Conservation (phyloP, 257 asterid genomes). For the Paulownia fortunei region DNA sequence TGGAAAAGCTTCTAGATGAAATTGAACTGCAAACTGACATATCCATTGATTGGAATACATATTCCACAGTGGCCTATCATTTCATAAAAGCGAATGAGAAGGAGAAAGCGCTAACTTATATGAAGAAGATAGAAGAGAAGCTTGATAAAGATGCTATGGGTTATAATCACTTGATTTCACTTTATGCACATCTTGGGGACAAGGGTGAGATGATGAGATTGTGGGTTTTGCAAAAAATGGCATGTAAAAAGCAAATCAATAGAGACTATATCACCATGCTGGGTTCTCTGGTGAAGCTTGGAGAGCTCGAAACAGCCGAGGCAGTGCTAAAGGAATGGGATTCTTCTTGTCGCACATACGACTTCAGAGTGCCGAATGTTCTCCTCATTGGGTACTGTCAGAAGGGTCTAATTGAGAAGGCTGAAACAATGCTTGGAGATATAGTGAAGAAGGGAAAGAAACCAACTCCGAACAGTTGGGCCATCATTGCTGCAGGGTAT, state of each 20-base stretch:
- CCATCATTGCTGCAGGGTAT: slow-evolving; percentile 56
- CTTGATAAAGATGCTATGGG: slow-evolving; percentile 51
- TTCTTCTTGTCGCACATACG: slow-evolving; percentile 47
- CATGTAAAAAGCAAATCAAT: slow-evolving; percentile 63
- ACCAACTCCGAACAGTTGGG: slow-evolving; percentile 67
- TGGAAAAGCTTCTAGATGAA: slow-evolving; percentile 68
- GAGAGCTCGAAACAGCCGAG: slow-evolving; percentile 56
- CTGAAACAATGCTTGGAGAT: slow-evolving; percentile 49
- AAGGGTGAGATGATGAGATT: slow-evolving; percentile 57
- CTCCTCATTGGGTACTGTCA: slow-evolving; percentile 68
- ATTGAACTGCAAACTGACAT: slow-evolving; percentile 45
- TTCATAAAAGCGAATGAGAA: slow-evolving; percentile 48
- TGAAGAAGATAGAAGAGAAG: slow-evolving; percentile 55
- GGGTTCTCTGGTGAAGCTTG: slow-evolving; percentile 63
- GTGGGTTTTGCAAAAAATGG: slow-evolving; percentile 59
- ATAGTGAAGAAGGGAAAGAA: slow-evolving; percentile 47
- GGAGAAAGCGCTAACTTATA: slow-evolving; percentile 50
- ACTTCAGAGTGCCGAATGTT: slow-evolving; percentile 60
- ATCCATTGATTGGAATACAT: slow-evolving; percentile 56
- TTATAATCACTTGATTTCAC: slow-evolving; percentile 69
- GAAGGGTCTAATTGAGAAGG: slow-evolving; percentile 48
- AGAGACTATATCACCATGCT: slow-evolving; percentile 62
- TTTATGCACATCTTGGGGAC: slow-evolving; percentile 52
- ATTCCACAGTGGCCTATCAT: slow-evolving; percentile 50
- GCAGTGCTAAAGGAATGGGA: slow-evolving; percentile 58